Evolutionary conservation across 2,329 filamentous ascomycete genomes (phyloP).

Genomic region (Talaromyces pinophilus): DNA sequence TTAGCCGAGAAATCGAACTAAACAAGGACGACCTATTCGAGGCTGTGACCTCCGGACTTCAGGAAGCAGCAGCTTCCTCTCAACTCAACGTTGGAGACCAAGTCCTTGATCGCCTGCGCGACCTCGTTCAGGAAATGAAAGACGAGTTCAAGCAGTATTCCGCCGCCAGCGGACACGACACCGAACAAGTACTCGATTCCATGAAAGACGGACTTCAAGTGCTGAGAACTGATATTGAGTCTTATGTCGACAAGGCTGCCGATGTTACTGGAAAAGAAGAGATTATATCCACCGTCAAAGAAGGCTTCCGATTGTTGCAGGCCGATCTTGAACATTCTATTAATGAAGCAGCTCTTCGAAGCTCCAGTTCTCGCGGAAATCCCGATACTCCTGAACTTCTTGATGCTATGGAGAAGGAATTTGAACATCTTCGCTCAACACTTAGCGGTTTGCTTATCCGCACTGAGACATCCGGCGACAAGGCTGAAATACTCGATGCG

Average conservation of each 20-base stretch:
- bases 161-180: constrained; percentile 74
- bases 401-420: constrained; percentile 76
- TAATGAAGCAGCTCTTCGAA: constrained; percentile 43
- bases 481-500: constrained; percentile 63
- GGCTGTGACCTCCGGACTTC: constrained; percentile 59
- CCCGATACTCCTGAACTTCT: constrained; percentile 68
- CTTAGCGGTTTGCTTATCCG: constrained; percentile 70
- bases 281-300: constrained; percentile 68
- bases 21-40: constrained; percentile 58
- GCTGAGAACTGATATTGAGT: constrained; percentile 76
- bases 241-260: constrained; percentile 72
- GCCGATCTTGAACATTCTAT: constrained; percentile 58
- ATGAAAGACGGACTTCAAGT: constrained; percentile 84
- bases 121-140: constrained; percentile 62
- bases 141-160: constrained; percentile 75
- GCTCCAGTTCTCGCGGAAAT: constrained; percentile 34
- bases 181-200: constrained; percentile 83
- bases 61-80: constrained; percentile 54
- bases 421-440: constrained; percentile 76
- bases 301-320: constrained; percentile 63
- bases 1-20: constrained; percentile 61
- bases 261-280: constrained; percentile 74
- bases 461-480: constrained; percentile 56
- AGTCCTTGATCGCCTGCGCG: constrained; percentile 61
- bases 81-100: constrained; percentile 57